These are phyloP conservation scores for Kodamaea kaohsiungensis DNA, from an alignment of 805 yeast genomes.

Conservation along the genomic window DNA sequence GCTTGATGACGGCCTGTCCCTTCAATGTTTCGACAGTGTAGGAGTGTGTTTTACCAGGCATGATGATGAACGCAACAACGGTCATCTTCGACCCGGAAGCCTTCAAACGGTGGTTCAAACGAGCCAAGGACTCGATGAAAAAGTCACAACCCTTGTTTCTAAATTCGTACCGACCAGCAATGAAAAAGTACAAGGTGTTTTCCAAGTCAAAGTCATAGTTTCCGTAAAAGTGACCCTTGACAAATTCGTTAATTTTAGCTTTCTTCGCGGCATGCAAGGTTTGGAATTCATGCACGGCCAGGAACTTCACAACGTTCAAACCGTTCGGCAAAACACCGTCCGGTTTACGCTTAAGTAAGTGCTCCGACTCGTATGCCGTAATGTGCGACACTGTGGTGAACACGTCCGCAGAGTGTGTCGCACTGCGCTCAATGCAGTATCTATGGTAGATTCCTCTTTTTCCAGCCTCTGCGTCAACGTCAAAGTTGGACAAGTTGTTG, in stretches of 20 bases:
- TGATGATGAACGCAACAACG: constrained; percentile 93
- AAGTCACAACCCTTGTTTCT: constrained; percentile 96
- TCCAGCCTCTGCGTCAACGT: constrained; percentile 97
- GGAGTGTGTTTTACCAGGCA: constrained; percentile 95
- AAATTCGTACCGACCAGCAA: constrained; percentile 96
- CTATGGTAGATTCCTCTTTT: constrained; percentile 96
- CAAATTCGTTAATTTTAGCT: constrained; percentile 89
- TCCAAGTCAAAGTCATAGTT: constrained; percentile 93
- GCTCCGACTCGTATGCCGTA: constrained; percentile 95
- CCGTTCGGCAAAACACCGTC: constrained; percentile 98
- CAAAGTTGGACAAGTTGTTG: constrained; percentile 84
- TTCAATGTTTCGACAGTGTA: constrained; percentile 94
- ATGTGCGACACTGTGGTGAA: constrained; percentile 97
- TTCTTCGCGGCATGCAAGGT: constrained; percentile 90
- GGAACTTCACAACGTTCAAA: constrained; percentile 90
- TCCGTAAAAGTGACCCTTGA: constrained; percentile 97
- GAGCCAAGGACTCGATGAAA: constrained; percentile 88
- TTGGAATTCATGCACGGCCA: constrained; percentile 97
- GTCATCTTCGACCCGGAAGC: constrained; percentile 82
- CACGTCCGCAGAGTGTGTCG: constrained; percentile 94
- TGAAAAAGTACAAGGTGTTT: constrained; percentile 91
- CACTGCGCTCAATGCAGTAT: constrained; percentile 94
- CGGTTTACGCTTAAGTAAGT: constrained; percentile 89
- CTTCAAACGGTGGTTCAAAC: constrained; percentile 86
- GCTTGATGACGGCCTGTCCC: constrained; percentile 94